Base-by-base conservation (phyloP, 176 grass and related monocot species). In the Oryza glumipatula region DNA sequence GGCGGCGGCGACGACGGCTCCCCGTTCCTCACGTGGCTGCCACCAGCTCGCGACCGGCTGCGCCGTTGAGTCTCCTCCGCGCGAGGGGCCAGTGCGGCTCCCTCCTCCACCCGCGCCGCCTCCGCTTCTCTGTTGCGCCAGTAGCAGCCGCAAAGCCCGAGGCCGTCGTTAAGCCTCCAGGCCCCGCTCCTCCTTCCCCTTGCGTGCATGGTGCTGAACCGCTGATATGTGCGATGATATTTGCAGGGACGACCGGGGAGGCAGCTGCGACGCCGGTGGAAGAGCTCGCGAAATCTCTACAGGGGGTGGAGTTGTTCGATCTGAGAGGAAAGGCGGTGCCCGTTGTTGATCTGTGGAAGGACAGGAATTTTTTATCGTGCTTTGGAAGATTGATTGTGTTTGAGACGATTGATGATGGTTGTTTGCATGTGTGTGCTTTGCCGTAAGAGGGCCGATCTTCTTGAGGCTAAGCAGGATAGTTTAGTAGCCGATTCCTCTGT, bases 381-480 rank as follows among this genome's bases (percentile, higher is more conserved):
- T 77, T 7, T 24, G 5, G 6, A 36, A 15, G 14, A 58, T 23
- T 30, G 14, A 14, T 5, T 65, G 73, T 83, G 8, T n/a, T 22
- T 86, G 71, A 52, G 11, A 47, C 0, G 51, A 9, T 83, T 32
- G 15, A 4, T 45, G 11, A 32, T 72, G 78, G 38, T 63, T 82
- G 24, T 36, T 79, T 85, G 65, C 80, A 98, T 93, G 60, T 98
- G 96, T 81, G 91, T 98, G 54, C 64, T 98, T 33, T 95, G 93
- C 80, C 89, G 88, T 5, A 95, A 98, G 87, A 91, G 96, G 58
- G 96, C 96, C 30, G 91, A 94, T n/a, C 93, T 98, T 90, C 89
- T 98, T 1, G 89, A 89, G 0, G 88, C 88, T 1, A 95, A 98
- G 64, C 94, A 98, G 93, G 93, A 94, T 16, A 47, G 60, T 65